These are phyloP conservation scores for Castanopsis chinensis DNA, from an alignment of 306 rosid species.

Conservation along the genomic window DNA sequence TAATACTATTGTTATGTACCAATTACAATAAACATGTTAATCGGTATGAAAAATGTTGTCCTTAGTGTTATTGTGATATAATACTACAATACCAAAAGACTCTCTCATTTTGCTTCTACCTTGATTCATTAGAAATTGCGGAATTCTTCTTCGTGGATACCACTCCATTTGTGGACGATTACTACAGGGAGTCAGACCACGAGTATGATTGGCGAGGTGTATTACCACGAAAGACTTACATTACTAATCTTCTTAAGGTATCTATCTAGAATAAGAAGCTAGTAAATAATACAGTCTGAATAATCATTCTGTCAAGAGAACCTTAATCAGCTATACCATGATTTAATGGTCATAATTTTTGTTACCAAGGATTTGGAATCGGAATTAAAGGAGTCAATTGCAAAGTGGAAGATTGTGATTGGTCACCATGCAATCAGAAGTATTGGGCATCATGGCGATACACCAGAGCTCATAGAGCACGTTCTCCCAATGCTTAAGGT, in stretches of 20 bases:
- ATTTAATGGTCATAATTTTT: too few relatives aligned
- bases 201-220: slow-evolving; percentile 52
- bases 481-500: slow-evolving; percentile 49
- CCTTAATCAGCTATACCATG: too few relatives aligned
- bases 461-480: slow-evolving; percentile 24
- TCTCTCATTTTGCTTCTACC: too few relatives aligned
- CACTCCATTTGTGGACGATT: slow-evolving; percentile 45
- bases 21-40: too few relatives aligned
- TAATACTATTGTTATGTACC: too few relatives aligned
- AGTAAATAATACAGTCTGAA: too few relatives aligned
- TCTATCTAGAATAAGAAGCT: background rate
- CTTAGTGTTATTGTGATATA: too few relatives aligned
- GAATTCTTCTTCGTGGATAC: slow-evolving; percentile 57
- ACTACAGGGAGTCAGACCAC: slow-evolving; percentile 28
- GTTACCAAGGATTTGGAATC: slow-evolving; percentile 29
- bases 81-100: too few relatives aligned
- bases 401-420: slow-evolving; percentile 48
- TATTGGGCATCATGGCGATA: slow-evolving; percentile 46
- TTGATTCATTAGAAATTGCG: slow-evolving; percentile 24
- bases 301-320: too few relatives aligned
- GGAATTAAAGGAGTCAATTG: slow-evolving; percentile 33
- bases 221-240: slow-evolving; percentile 28
- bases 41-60: too few relatives aligned
- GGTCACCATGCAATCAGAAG: slow-evolving; percentile 54
- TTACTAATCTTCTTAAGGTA: slow-evolving; percentile 38